Evolutionary conservation across 805 yeast species (phyloP).

Genomic region (Hanseniaspora hatyaiensis): DNA sequence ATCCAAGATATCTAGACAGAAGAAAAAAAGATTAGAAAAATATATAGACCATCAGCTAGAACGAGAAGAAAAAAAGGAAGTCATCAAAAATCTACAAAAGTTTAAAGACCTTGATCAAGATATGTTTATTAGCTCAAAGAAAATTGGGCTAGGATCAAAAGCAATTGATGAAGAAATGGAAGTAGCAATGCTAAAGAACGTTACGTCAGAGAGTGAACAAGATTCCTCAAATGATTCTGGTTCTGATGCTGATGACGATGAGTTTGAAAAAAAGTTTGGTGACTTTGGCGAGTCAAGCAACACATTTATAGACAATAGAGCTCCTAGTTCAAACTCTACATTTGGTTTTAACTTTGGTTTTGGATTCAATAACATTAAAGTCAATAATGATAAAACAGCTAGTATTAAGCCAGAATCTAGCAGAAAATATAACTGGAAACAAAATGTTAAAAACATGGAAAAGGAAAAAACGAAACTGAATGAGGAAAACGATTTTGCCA

Average conservation of each 20-base stretch:
- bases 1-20: constrained; percentile 54
- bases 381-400: constrained; percentile 20
- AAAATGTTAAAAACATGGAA: constrained; percentile 39
- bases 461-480: constrained; percentile 37
- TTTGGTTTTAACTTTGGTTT: constrained; percentile 55
- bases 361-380: constrained; percentile 48
- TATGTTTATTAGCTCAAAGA: constrained; percentile 57
- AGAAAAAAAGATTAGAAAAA: constrained; percentile 68
- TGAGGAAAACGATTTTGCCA: constrained; percentile 51
- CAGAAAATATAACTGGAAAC: constrained; percentile 67
- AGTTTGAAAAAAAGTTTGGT: constrained; percentile 24
- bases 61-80: constrained; percentile 71
- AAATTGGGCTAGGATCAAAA: constrained; percentile 60
- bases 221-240: constrained; percentile 21
- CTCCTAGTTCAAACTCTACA: constrained; percentile 39
- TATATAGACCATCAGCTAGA: constrained; percentile 83
- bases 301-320: constrained; percentile 58
- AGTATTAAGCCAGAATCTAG: constrained; percentile 24
- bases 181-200: constrained; percentile 44
- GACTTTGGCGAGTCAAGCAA: constrained; percentile 18
- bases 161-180: constrained; percentile 57
- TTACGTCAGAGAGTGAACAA: constrained; percentile 43
- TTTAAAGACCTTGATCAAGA: constrained; percentile 54
- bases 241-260: constrained; percentile 23
- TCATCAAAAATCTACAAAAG: constrained; percentile 59